Conservation (phyloP, 2,329 filamentous ascomycete species). For the Penicillium sp. region DNA sequence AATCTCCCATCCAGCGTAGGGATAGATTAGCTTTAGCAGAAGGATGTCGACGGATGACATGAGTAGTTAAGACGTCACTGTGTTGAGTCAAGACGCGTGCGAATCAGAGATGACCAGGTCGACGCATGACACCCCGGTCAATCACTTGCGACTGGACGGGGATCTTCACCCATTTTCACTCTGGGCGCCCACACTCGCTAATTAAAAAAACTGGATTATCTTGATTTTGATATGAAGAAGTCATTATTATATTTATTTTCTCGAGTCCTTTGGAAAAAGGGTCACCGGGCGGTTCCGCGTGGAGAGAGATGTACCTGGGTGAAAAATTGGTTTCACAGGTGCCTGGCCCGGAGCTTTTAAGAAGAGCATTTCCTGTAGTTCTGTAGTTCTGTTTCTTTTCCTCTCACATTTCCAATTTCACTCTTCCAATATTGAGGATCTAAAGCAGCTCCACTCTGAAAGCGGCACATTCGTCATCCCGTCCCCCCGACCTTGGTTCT, state of each 20-base stretch:
- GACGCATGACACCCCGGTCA: conserved; percentile 21
- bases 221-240: conserved; percentile 1
- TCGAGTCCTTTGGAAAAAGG: conserved; percentile 17
- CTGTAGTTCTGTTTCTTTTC: background rate
- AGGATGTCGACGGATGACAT: conserved; percentile 2
- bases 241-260: background rate
- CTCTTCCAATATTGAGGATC: background rate
- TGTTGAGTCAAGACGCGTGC: conserved; percentile 14
- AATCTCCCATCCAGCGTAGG: background rate
- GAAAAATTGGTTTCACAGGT: conserved; percentile 17
- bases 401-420: background rate
- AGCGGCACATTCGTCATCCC: conserved; percentile 12
- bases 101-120: conserved; percentile 18
- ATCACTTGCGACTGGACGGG: conserved; percentile 15
- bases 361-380: background rate
- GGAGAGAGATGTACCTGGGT: conserved; percentile 11
- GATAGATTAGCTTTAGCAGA: background rate
- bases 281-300: conserved; percentile 24
- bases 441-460: background rate
- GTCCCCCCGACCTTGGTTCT: background rate
- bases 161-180: conserved; percentile 13
- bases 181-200: background rate
- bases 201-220: conserved; percentile 1
- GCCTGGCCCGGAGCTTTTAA: conserved; percentile 13
- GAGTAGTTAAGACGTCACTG: conserved; percentile 10